A percentile compares a stretch with the other conserved stretches of the same genome.
Conservation (phyloP, 2,329 filamentous ascomycete genomes). For the Sclerotinia subarctica region DNA sequence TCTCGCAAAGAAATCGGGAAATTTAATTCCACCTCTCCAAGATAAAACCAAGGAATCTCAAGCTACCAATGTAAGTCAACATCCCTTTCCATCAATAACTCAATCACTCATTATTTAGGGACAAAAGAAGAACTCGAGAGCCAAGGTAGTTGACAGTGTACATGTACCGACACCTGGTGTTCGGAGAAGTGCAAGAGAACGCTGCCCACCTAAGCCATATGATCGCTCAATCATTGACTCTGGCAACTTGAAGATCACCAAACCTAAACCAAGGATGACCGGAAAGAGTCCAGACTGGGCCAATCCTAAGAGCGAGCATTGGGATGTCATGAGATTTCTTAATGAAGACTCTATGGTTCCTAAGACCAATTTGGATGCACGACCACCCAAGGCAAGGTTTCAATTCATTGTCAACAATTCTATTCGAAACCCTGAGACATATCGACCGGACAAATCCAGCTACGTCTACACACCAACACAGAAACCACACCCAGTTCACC, state of each 20-base stretch:
- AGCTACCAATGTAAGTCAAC: constrained; percentile 1
- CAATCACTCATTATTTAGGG: constrained; percentile 1
- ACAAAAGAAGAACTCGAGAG: not conserved
- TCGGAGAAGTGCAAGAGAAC: constrained; percentile 13
- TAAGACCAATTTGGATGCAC: constrained; percentile 11
- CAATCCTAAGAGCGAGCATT: constrained; percentile 28
- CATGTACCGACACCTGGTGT: not conserved
- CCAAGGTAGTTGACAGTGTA: not conserved
- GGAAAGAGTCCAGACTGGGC: constrained; percentile 23
- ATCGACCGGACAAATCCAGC: constrained; percentile 7
- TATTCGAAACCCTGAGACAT: not conserved
- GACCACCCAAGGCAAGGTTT: not conserved
- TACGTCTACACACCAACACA: not conserved
- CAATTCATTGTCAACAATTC: constrained; percentile 9
- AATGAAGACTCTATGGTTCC: constrained; percentile 11
- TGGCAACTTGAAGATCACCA: not conserved
- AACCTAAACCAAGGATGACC: not conserved
- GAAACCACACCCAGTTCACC: constrained; percentile 24
- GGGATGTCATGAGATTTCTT: constrained; percentile 28
- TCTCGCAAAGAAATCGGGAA: not conserved
- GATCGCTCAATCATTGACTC: not conserved
- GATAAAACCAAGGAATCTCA: not conserved
- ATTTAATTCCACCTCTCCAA: not conserved
- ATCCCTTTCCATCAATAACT: not conserved
- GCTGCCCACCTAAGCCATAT: not conserved